Evolutionary conservation across 768 basidiomycete species (phyloP), one percentile per base, ranked within the genome.

Genomic region (Daedaleopsis sinensis): DNA sequence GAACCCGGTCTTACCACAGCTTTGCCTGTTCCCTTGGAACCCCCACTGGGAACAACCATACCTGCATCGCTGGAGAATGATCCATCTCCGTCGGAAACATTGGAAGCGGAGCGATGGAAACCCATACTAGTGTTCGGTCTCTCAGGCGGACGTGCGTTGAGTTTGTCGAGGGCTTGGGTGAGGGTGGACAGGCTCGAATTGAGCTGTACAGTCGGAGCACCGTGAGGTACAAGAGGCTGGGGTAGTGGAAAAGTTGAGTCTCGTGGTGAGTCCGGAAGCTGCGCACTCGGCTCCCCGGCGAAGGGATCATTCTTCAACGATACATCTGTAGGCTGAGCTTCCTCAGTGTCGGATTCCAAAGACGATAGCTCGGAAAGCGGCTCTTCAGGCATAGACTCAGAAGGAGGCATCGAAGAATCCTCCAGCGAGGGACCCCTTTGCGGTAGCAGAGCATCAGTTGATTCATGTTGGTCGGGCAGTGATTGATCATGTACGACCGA

Each of bases 91-190:
- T 69, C 68, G 21, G 64, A 64, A 23, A 78, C 77, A 38, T 68
- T 72, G 16, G 55, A 23, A 11, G 46, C 61, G 15, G 46, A 52
- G 5, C 66, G 67, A 55, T 83, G 82, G 70, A 91, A 89, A 36
- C 88, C 90, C 76, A 91, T 73, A 58, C 85, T 89, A 2, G 89
- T 89, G 56, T 82, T 89, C 1, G 90, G 89, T 44, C 89, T 72
- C 23, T 78, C 79, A 3, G 88, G 90, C 2, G 86, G 81, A 0
- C 86, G 89, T 71, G 83, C 82, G 27, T 80, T 79, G n/a, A 92
- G 78, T 67, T 86, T 89, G 68, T 91, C 86, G 27, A 93, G 74
- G 3, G 90, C 90, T 62, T 79, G 80, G 10, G 87, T 84, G 15
- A 92, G 76, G 6, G 81, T 88, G 5, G 84, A 84, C n/a, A 92